Base-by-base conservation (phyloP, 768 basidiomycete genomes). In the Psilocybe subaeruginosa region DNA sequence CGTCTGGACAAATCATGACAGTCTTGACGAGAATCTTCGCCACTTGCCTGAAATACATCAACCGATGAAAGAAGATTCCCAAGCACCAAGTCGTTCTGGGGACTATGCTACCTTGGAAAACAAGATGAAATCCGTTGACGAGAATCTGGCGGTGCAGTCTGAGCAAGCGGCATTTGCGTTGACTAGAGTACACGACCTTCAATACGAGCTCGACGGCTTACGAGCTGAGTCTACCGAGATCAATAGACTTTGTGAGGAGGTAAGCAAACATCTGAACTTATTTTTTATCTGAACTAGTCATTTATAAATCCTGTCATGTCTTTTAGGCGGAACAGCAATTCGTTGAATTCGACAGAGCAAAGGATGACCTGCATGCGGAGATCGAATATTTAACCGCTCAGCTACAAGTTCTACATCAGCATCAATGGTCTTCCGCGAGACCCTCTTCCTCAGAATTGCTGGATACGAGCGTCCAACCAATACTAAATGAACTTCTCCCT, bases 181-280 rank as follows among this genome's bases (percentile, higher is more conserved):
- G 3, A 30, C 49, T 6, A 58, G 61, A 54, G 53, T 68, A 9
- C 39, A 77, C 9, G 74, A 73, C 4, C 65, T 73, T 1, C 66
- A 75, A 27, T 60, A 68, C 5, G 69, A 69, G 27, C 56, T 64
- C 17, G 70, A 68, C 27, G 74, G 74, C 9, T 68, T 78, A 31
- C 72, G 73, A 19, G 76, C 75, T 6, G 78, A 78, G 43, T 76
- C 75, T 23, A 75, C 77, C 16, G 76, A 77, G n/a, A 79, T 75
- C 43, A 76, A 83, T 9, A 74, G 72, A 14, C 45, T 70, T 19
- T 67, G 63, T 50, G 60, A 60, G 8, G 45, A 68, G 63, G 73
- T 72, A 48, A 23, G 62, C 41, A 31, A 49, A 31, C 23, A 23
- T 23, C 16, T 60, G 29, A 4, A 31, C n/a, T 27, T 30, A 14